A percentile compares a stretch with the other conserved stretches of the same genome.
These are phyloP conservation scores for Diaporthe nobilis DNA, from an alignment of 2,329 filamentous ascomycete genomes.

Conservation along the genomic window DNA sequence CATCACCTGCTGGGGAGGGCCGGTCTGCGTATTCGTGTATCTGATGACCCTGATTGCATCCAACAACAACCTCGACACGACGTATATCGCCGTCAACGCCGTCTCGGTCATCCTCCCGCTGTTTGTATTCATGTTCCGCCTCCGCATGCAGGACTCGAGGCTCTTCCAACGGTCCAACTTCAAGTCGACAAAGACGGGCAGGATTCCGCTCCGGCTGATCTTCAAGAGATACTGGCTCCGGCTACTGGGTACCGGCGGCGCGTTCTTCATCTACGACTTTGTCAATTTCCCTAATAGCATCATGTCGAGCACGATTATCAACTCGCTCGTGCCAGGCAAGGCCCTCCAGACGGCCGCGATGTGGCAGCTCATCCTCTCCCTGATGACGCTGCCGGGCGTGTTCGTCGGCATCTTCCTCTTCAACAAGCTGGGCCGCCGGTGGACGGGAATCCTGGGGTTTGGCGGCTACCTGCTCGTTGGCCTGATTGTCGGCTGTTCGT, in stretches of 20 bases:
- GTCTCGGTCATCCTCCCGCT: conserved; percentile 52
- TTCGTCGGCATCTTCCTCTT: conserved; percentile 64
- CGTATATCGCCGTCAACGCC: conserved; percentile 50
- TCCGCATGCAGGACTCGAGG: conserved; percentile 52
- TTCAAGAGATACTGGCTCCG: conserved; percentile 62
- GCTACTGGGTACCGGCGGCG: conserved; percentile 61
- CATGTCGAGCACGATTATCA: conserved; percentile 60
- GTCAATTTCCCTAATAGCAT: conserved; percentile 61
- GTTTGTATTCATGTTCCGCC: conserved; percentile 50
- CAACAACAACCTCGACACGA: conserved; percentile 50
- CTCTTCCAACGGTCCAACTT: conserved; percentile 53
- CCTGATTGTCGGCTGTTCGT: conserved; percentile 64
- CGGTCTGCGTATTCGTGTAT: conserved; percentile 54
- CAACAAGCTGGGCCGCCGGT: conserved; percentile 62
- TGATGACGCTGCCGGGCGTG: conserved; percentile 63
- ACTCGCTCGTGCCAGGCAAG: conserved; percentile 53
- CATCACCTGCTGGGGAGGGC: conserved; percentile 52
- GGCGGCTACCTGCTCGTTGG: conserved; percentile 65
- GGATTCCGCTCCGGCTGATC: conserved; percentile 51
- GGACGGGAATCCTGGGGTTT: conserved; percentile 66
- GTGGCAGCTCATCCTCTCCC: conserved; percentile 62
- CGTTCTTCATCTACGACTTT: conserved; percentile 68
- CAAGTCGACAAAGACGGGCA: conserved; percentile 44
- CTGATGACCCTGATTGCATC: conserved; percentile 53
- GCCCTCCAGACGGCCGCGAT: conserved; percentile 60